Conservation (phyloP, 768 basidiomycete genomes). For the Nidularia pulvinata region DNA sequence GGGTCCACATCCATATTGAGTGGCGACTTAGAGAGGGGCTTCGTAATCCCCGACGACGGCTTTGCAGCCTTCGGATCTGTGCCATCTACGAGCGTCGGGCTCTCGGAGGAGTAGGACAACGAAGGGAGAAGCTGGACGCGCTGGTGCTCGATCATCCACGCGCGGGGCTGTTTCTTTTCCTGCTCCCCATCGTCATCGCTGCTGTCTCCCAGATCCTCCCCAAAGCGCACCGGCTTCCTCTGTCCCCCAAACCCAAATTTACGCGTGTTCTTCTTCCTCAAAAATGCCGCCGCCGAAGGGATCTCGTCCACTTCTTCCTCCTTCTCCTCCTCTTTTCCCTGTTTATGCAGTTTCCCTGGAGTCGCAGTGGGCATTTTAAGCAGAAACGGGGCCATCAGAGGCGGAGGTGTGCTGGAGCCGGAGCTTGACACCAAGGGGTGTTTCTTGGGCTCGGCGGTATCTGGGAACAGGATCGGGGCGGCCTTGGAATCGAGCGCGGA, state of each 20-base stretch:
- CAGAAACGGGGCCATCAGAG: constrained; percentile 7
- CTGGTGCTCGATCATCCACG: neutral
- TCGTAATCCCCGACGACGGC: neutral
- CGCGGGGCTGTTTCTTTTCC: neutral
- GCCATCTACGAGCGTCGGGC: neutral
- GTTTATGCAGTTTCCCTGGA: neutral
- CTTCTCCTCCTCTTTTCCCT: neutral
- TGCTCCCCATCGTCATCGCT: neutral
- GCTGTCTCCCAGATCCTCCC: neutral
- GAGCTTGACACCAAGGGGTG: neutral
- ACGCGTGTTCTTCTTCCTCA: neutral
- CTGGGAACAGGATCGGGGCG: constrained; percentile 5
- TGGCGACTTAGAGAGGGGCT: neutral
- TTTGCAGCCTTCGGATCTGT: constrained; percentile 2
- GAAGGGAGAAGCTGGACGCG: neutral
- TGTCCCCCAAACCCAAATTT: constrained; percentile 1
- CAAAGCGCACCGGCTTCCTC: neutral
- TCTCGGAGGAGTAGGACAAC: neutral
- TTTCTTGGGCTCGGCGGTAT: constrained; percentile 11
- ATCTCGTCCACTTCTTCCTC: neutral
- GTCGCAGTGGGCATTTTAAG: neutral
- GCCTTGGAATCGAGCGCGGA: constrained; percentile 8
- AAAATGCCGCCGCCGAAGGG: too few relatives aligned
- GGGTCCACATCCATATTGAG: neutral
- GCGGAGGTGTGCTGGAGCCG: constrained; percentile 1